Base-by-base conservation (phyloP, 2,329 filamentous ascomycete genomes). In the Diaporthe destruens region DNA sequence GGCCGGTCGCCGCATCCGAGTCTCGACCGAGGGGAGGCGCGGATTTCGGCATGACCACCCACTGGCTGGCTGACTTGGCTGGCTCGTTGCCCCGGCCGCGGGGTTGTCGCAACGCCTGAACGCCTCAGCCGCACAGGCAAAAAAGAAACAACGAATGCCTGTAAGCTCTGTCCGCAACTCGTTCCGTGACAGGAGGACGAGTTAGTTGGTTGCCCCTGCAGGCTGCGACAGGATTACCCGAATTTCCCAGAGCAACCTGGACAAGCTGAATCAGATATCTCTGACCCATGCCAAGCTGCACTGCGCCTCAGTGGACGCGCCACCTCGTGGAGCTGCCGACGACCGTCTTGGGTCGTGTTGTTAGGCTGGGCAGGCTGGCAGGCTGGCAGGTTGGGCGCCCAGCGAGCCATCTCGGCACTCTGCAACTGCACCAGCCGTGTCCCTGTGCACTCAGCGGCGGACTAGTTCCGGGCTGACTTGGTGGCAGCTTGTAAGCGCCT, bases 301-400 rank as follows among this genome's bases (percentile, higher is more conserved):
- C 34, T 73, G 66, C 53, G 73, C 71, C 55, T 39, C 59, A 67
- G 34, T 39, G 67, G 23, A 72, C 67, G 42, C 66, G 56, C 59
- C 66, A 54, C 36, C 44, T 32, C 57, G 54, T 70, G 68, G 68
- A 53, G 68, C 55, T 70, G n/a, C 32, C 47, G 61, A 66, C 29
- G n/a, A 53, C 47, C 61, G 61, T 66, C 47, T 65, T 65, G 59
- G 39, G 39, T 42, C 39, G 39, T 14, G 14, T 36, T 36, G 34
- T 3, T 6, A 36, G 34, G 34, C 29, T 29, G 2, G 29, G 34
- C 34, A 36, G 34, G 34, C 29, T 29, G 2, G 29, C 29, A 29
- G 29, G 29, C 29, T 29, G 29, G 29, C 29, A 29, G 29, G 29
- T 42, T 18, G 39, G 44, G n/a, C 44, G 44, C 32, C 32, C 61